Percentiles rank a stretch among this genome's conserved stretches.
Evolutionary conservation across 2,329 filamentous ascomycete species (phyloP).

Genomic region (Aspergillus luchuensis): DNA sequence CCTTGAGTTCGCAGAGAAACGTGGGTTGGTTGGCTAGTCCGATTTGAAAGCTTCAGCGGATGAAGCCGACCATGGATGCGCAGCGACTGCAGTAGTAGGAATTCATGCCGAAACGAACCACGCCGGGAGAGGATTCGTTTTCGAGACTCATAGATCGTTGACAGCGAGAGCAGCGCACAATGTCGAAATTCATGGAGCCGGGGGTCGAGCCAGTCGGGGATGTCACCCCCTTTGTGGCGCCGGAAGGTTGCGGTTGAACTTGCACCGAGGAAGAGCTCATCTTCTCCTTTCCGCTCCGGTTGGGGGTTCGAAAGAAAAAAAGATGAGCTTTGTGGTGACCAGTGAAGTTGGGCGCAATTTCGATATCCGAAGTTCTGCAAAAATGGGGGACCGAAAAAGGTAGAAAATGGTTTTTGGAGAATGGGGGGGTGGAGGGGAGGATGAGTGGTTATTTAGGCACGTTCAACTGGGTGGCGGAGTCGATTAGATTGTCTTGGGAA

Average conservation of each 20-base stretch:
- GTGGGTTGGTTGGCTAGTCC: slow-evolving; percentile 7
- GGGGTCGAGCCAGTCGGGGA: slow-evolving; percentile 29
- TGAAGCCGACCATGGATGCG: slow-evolving; percentile 48
- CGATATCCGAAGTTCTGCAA: not conserved
- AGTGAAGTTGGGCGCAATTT: not conserved
- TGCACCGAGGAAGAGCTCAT: slow-evolving; percentile 44
- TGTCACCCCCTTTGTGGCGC: slow-evolving; percentile 25
- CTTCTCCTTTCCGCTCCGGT: slow-evolving; percentile 8
- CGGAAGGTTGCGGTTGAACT: slow-evolving; percentile 33
- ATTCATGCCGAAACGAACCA: slow-evolving; percentile 52
- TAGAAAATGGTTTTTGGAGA: not conserved
- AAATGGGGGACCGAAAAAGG: not conserved
- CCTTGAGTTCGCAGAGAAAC: slow-evolving; percentile 3
- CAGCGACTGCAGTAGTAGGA: slow-evolving; percentile 53
- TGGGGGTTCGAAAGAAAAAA: not conserved
- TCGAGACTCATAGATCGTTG: slow-evolving; percentile 50
- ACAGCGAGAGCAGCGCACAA: slow-evolving; percentile 52
- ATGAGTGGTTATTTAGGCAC: not conserved
- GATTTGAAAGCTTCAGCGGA: slow-evolving; percentile 32
- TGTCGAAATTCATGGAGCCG: slow-evolving; percentile 36
- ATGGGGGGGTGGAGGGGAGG: not conserved
- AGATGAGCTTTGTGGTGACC: not conserved
- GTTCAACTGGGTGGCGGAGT: slow-evolving; percentile 3
- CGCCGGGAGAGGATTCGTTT: slow-evolving; percentile 37
- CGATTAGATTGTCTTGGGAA: not conserved